Percentiles rank a stretch among this genome's conserved stretches.
These are phyloP conservation scores for Ostreobium quekettii DNA, from an alignment of 139 green algal genomes.

Conservation along the genomic window DNA sequence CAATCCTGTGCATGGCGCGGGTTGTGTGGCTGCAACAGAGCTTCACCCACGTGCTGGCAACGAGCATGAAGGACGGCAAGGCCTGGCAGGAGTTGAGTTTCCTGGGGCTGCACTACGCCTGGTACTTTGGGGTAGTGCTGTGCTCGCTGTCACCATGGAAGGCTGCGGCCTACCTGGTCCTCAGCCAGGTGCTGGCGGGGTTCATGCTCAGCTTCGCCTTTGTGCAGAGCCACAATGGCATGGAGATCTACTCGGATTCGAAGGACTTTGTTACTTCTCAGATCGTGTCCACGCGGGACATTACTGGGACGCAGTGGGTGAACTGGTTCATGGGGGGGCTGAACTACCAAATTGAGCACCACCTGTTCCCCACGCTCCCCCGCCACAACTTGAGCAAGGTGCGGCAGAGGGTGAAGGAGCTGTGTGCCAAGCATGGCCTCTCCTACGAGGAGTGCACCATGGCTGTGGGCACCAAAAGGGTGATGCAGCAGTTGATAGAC, in stretches of 20 bases:
- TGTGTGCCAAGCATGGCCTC: conserved; percentile 53
- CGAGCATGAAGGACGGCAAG: conserved; percentile 7
- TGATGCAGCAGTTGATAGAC: conserved; percentile 33
- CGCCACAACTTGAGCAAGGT: conserved; percentile 51
- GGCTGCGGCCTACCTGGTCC: conserved; percentile 32
- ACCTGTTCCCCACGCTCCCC: conserved; percentile 68
- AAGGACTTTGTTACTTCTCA: conserved; percentile 63
- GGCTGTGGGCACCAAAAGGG: conserved; percentile 30
- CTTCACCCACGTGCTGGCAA: conserved; percentile 18
- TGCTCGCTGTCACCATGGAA: conserved; percentile 22
- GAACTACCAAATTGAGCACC: conserved; percentile 78
- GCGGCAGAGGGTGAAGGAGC: conserved; percentile 20
- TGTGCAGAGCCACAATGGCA: conserved; percentile 71
- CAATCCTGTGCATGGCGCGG: conserved; percentile 53
- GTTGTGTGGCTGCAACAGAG: conserved; percentile 47
- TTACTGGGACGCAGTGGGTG: conserved; percentile 35
- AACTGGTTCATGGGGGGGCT: conserved; percentile 67
- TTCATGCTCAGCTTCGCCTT: conserved; percentile 58
- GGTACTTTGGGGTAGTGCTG: conserved; percentile 32
- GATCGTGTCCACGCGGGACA: conserved; percentile 58
- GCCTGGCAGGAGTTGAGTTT: conserved; percentile 22
- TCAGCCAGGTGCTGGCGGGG: conserved; percentile 32
- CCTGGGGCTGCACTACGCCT: conserved; percentile 45
- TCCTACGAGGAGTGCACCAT: conserved; percentile 45
- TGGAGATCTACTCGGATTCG: conserved; percentile 56